Conservation (phyloP, 2,329 filamentous ascomycete genomes). For the Piedraia hortae region DNA sequence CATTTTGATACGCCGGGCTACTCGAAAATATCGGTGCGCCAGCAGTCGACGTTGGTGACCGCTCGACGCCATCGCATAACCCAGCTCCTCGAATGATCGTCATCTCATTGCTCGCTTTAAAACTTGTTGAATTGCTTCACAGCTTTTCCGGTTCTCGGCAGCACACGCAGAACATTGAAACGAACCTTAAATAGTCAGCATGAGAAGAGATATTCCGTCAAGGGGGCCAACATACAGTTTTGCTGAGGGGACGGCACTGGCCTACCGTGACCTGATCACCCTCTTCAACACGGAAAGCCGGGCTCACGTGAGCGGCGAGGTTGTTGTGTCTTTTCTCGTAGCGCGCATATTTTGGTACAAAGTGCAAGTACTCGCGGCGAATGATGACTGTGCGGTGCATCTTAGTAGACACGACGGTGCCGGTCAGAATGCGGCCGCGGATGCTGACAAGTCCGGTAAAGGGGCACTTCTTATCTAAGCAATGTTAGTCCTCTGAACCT, state of each 20-base stretch:
- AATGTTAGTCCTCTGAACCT: too few relatives aligned
- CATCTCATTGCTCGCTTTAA: too few relatives aligned
- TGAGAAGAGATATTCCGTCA: slow-evolving; percentile 3
- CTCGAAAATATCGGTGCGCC: too few relatives aligned
- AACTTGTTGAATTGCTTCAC: slow-evolving; percentile 99
- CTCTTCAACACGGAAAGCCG: slow-evolving; percentile 99
- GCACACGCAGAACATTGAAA: slow-evolving; percentile 98
- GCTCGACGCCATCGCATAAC: too few relatives aligned
- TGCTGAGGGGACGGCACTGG: slow-evolving; percentile 96
- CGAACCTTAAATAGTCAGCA: slow-evolving; percentile 41
- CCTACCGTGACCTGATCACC: slow-evolving; percentile 98
- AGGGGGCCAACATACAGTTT: slow-evolving; percentile 51
- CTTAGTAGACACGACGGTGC: slow-evolving; percentile 98
- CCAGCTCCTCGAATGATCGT: too few relatives aligned
- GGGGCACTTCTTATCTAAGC: slow-evolving; percentile 99
- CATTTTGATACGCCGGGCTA: too few relatives aligned
- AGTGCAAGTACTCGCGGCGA: slow-evolving; percentile 99
- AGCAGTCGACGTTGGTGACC: too few relatives aligned
- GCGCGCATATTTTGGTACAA: slow-evolving; percentile 97
- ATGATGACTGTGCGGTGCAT: slow-evolving; percentile 99
- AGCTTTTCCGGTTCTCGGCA: slow-evolving; percentile 86
- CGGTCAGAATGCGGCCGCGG: slow-evolving; percentile 98
- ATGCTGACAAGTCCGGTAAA: slow-evolving; percentile 98
- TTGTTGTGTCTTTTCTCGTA: slow-evolving; percentile 99
- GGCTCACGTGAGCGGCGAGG: slow-evolving; percentile 93